Evolutionary conservation across 1,139 yeast genomes (phyloP).

Genomic region (Wickerhamiella pararugosa): DNA sequence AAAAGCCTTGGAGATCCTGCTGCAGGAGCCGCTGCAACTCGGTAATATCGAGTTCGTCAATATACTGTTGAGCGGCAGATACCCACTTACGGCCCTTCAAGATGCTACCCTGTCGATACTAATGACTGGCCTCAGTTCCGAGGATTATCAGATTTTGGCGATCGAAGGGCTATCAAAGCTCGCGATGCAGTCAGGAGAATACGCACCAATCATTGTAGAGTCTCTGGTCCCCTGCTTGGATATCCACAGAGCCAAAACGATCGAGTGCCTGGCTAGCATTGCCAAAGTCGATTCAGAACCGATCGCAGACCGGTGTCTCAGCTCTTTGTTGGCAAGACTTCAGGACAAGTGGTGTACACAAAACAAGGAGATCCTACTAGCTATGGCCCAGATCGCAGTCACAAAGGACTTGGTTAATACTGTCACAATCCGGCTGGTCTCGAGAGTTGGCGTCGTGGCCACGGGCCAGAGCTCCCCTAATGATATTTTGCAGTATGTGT

Average conservation of each 20-base stretch:
- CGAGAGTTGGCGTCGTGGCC: constrained; percentile 14
- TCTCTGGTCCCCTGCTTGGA: constrained; percentile 46
- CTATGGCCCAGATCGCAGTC: constrained; percentile 22
- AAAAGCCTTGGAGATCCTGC: constrained; percentile 2
- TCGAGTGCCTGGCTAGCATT: constrained; percentile 41
- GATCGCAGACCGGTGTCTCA: constrained; percentile 46
- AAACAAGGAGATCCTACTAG: constrained; percentile 1
- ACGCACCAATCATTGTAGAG: constrained; percentile 35
- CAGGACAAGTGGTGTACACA: constrained; percentile 21
- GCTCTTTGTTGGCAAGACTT: constrained; percentile 39
- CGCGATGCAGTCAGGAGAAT: constrained; percentile 9
- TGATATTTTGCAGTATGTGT: not conserved
- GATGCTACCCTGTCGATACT: constrained; percentile 11
- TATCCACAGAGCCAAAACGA: constrained; percentile 25
- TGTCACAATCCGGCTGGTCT: constrained; percentile 23
- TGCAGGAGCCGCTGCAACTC: not conserved
- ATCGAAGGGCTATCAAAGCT: constrained; percentile 38
- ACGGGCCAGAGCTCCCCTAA: too few species aligned
- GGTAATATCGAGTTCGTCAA: constrained; percentile 5
- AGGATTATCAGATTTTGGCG: constrained; percentile 36
- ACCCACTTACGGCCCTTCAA: constrained; percentile 5
- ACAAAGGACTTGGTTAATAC: constrained; percentile 23
- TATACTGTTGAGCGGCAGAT: constrained; percentile 6
- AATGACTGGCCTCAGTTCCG: constrained; percentile 9
- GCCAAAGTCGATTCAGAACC: constrained; percentile 30